Evolutionary conservation across 2,329 filamentous ascomycete species (phyloP), one percentile per base, ranked within the genome.

Genomic region (Ceratocystis alfenasii): DNA sequence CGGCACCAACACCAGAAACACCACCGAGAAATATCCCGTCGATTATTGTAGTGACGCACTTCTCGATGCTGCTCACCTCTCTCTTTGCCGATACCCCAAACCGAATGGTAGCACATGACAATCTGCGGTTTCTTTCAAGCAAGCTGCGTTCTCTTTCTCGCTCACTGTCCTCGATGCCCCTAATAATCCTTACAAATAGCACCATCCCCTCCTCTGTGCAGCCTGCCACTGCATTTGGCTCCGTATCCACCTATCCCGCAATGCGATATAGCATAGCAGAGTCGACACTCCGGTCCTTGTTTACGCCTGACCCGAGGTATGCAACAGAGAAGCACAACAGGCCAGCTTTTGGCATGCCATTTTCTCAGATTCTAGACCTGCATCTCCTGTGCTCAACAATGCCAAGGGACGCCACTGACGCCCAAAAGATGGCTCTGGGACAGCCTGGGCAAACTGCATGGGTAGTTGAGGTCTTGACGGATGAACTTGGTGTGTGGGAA

Each of bases 151-250:
- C 75, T 67, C 73, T 84, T 6, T 74, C 80, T 1, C 77, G 75
- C 36, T 76, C 72, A 7, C 69, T 76, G 25, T 65, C 74, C 6
- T 74, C 74, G 10, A 75, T 73, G 12, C 78, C 81, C 1, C 75
- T 85, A 5, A 74, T 84, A 36, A 72, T 86, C 67, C 73, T 86
- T 1, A 76, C 84, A 66, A 86, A 85, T 74, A 78, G 78, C 0
- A 81, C 79, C 1, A 76, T 65, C 41, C 5, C 68, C 53, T 7
- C 66, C 63, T 3, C 60, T 8, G 48, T 62, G 6, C 28, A 57
- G 10, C 41, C 41, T 3, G 22, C 41, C 17, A 41, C 45, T 30
- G 44, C 20, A 28, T 46, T 62, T 30, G 55, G 25, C 17, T 20
- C 53, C n/a, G 17, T 28, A 45, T 12, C 45, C 4, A n/a, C 59